Base-by-base conservation (phyloP, 768 basidiomycete species). In the Lactarius akahatsu region DNA sequence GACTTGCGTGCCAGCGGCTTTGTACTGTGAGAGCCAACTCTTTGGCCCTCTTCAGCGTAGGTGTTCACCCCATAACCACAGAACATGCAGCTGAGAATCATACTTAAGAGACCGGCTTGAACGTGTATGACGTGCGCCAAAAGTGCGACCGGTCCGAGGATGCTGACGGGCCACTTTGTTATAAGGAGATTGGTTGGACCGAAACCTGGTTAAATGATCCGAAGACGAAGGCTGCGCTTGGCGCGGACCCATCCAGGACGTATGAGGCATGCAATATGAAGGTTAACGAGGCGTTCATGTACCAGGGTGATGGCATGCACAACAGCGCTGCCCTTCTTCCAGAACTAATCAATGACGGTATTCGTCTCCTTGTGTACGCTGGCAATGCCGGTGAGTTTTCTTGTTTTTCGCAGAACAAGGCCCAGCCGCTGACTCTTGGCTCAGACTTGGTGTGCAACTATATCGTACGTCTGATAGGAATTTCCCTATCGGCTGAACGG, bases 361-460 rank as follows among this genome's bases (percentile, higher is more conserved):
- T 99, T 43, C 80, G 92, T 62, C 77, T 99, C 54, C 78, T 98
- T 36, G 86, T 98, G 55, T 98, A 97, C 73, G 94, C 95, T 65
- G 95, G 91, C 26, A 89, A 90, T 70, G 90, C 91, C 82, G 93
- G 70, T 70, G 20, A 8, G 67, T 69, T 28, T 45, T 43, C 1
- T n/a, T 57, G n/a, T 36, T n/a, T 8, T n/a, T 2, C 20, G 26
- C 34, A 40, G 28, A 20, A 16, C 13, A 52, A 28, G 11, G 40
- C 28, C 5, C 18, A 13, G 26, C 7, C 59, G 23, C 28, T 40
- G 50, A 59, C 40, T 59, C 18, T 43, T 23, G 38, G 34, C 4
- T 13, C 34, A 70, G 70, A 95, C 76, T 85, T 88, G 81, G 90
- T 92, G 90, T 96, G 94, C 81, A 94, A 95, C 77, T 91, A 83